Percentiles rank a stretch among this genome's conserved stretches.
Conservation (phyloP, 2,329 filamentous ascomycete genomes). For the Pseudocercospora pini-densiflorae region DNA sequence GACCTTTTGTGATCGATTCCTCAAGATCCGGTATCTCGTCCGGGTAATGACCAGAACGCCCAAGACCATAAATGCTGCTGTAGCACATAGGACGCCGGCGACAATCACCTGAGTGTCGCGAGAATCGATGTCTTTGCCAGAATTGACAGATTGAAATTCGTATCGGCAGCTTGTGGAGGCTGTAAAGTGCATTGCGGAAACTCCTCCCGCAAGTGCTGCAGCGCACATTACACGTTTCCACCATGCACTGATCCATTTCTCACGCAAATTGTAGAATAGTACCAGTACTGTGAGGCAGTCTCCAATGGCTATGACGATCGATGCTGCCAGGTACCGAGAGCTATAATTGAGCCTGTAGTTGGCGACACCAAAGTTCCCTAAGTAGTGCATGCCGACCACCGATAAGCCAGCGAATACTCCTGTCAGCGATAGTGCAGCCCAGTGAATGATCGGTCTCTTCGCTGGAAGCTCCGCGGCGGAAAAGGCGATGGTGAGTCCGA, state of each 20-base stretch:
- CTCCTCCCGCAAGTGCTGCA: constrained; percentile 70
- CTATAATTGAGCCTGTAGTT: constrained; percentile 74
- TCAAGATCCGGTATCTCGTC: constrained; percentile 42
- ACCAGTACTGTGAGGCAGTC: constrained; percentile 72
- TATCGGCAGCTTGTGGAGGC: constrained; percentile 74
- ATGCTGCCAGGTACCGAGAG: constrained; percentile 65
- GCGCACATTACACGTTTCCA: constrained; percentile 74
- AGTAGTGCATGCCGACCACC: constrained; percentile 85
- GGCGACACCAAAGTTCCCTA: constrained; percentile 80
- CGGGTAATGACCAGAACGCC: constrained; percentile 45
- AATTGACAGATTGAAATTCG: constrained; percentile 56
- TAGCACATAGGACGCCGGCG: constrained; percentile 65
- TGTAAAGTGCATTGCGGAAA: constrained; percentile 91
- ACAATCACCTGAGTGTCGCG: constrained; percentile 73
- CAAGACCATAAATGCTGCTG: constrained; percentile 44
- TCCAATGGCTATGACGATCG: constrained; percentile 72
- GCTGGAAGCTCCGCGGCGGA: constrained; percentile 61
- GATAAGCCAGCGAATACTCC: constrained; percentile 74
- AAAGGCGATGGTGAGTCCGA: constrained; percentile 75
- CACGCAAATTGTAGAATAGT: constrained; percentile 77
- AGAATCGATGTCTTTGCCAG: constrained; percentile 47
- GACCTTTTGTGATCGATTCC: constrained; percentile 57
- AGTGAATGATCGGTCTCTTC: constrained; percentile 36
- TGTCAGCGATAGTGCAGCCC: constrained; percentile 54
- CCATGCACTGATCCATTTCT: constrained; percentile 77